Percentiles rank a stretch among this genome's conserved stretches.
Evolutionary conservation across 2,329 filamentous ascomycete genomes (phyloP).

Genomic region (Botrytis sinoallii): DNA sequence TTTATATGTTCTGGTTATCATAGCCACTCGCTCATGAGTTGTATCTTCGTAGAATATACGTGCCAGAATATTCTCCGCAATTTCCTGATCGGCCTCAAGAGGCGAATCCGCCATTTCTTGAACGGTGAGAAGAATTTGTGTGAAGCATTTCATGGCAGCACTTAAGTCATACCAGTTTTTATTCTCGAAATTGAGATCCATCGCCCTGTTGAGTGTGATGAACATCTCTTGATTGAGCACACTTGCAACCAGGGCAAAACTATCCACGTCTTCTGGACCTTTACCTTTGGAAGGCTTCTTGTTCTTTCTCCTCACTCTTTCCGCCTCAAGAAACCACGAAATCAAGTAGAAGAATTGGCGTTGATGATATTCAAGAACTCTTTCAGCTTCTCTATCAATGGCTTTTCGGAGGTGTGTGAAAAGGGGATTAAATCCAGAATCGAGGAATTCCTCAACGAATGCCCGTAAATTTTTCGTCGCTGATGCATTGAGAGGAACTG

Average conservation of each 20-base stretch:
- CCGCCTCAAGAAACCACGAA: slow-evolving; percentile 88
- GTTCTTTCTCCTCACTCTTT: slow-evolving; percentile 65
- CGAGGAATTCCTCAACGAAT: slow-evolving; percentile 91
- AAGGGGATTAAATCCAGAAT: slow-evolving; percentile 90
- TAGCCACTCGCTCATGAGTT: slow-evolving; percentile 82
- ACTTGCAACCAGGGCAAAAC: slow-evolving; percentile 81
- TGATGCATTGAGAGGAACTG: slow-evolving; percentile 64
- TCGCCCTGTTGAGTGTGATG: slow-evolving; percentile 77
- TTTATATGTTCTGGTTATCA: slow-evolving; percentile 81
- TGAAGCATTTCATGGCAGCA: slow-evolving; percentile 89
- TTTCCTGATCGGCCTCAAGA: slow-evolving; percentile 92
- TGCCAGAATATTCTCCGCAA: slow-evolving; percentile 93
- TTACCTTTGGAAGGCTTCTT: slow-evolving; percentile 51
- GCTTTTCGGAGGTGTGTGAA: slow-evolving; percentile 84
- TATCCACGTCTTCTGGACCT: slow-evolving; percentile 58
- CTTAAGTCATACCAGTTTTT: slow-evolving; percentile 87
- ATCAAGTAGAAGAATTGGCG: slow-evolving; percentile 90
- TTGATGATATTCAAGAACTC: slow-evolving; percentile 72
- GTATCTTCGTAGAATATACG: slow-evolving; percentile 98
- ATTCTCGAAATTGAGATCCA: slow-evolving; percentile 74
- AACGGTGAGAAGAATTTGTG: slow-evolving; percentile 86
- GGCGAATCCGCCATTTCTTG: slow-evolving; percentile 86
- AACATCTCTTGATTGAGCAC: slow-evolving; percentile 96
- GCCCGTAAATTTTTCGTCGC: slow-evolving; percentile 74
- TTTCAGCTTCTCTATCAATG: slow-evolving; percentile 83